These are phyloP conservation scores for Aspergillus funiculosus DNA, from an alignment of 495 filamentous ascomycete species.

Conservation along the genomic window DNA sequence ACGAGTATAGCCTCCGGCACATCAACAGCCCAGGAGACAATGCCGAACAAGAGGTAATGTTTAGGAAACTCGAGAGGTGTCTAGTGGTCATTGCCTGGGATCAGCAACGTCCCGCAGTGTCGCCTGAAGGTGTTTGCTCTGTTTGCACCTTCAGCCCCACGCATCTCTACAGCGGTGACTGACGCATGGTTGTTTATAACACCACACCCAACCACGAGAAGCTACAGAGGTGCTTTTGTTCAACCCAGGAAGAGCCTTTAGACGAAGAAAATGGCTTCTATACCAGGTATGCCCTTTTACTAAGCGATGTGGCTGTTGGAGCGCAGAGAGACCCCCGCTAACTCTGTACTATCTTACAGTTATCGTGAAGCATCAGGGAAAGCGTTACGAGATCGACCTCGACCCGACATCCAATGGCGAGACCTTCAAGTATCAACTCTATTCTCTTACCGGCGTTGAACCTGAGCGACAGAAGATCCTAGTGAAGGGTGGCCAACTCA, in stretches of 20 bases:
- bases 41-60: neutral
- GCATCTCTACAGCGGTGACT: slow-evolving; percentile 23
- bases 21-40: neutral
- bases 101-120: slow-evolving; percentile 27
- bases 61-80: slow-evolving; percentile 4
- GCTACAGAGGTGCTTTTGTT: neutral
- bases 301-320: too few species aligned
- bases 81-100: slow-evolving; percentile 15
- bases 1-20: slow-evolving; percentile 4
- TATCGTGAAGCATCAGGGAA: slow-evolving; percentile 89
- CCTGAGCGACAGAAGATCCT: slow-evolving; percentile 94
- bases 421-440: slow-evolving; percentile 91
- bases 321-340: neutral
- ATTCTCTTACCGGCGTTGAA: slow-evolving; percentile 90
- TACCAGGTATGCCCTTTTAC: slow-evolving; percentile 48
- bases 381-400: slow-evolving; percentile 88
- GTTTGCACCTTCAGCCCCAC: slow-evolving; percentile 37
- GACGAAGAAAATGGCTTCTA: slow-evolving; percentile 49
- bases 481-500: slow-evolving; percentile 88
- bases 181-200: slow-evolving; percentile 31
- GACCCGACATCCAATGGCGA: slow-evolving; percentile 81
- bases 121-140: slow-evolving; percentile 31
- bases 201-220: slow-evolving; percentile 12
- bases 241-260: neutral
- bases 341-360: slow-evolving; percentile 47